These are phyloP conservation scores for Draba incana DNA, from an alignment of 345 rosid species.

Conservation along the genomic window DNA sequence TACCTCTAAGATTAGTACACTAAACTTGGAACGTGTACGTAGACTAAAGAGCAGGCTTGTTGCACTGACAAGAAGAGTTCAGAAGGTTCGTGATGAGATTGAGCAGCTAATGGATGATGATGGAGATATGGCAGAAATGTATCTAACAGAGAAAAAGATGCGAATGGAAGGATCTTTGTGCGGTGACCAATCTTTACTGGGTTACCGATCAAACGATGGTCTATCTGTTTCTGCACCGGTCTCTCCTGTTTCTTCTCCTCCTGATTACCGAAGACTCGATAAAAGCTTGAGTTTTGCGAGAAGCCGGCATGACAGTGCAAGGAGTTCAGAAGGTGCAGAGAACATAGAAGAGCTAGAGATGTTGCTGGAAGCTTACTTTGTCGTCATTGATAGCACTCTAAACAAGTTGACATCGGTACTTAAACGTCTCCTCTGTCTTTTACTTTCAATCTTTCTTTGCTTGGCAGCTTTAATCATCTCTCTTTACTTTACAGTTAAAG, in stretches of 20 bases:
- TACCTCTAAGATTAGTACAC: constrained; percentile 94
- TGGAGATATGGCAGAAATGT: constrained; percentile 99
- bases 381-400: constrained; percentile 90
- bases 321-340: constrained; percentile 75
- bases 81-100: constrained; percentile 99
- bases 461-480: constrained; percentile 11
- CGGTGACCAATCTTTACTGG: constrained; percentile 78
- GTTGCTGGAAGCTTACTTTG: constrained; percentile 99
- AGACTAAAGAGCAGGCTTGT: constrained; percentile 97
- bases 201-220: constrained; percentile 75
- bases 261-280: constrained; percentile 79
- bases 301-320: constrained; percentile 91
- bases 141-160: constrained; percentile 93
- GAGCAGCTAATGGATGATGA: constrained; percentile 99
- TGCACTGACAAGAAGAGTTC: constrained; percentile 93
- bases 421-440: background rate
- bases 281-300: constrained; percentile 88
- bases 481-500: constrained; percentile 68
- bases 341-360: constrained; percentile 95
- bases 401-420: constrained; percentile 95
- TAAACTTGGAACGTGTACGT: constrained; percentile 93
- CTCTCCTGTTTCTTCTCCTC: constrained; percentile 88
- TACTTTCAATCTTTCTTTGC: background rate
- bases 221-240: constrained; percentile 84
- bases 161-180: constrained; percentile 76